Evolutionary conservation across 2,329 filamentous ascomycete species (phyloP).

Genomic region (Ophiostoma angusticollis): DNA sequence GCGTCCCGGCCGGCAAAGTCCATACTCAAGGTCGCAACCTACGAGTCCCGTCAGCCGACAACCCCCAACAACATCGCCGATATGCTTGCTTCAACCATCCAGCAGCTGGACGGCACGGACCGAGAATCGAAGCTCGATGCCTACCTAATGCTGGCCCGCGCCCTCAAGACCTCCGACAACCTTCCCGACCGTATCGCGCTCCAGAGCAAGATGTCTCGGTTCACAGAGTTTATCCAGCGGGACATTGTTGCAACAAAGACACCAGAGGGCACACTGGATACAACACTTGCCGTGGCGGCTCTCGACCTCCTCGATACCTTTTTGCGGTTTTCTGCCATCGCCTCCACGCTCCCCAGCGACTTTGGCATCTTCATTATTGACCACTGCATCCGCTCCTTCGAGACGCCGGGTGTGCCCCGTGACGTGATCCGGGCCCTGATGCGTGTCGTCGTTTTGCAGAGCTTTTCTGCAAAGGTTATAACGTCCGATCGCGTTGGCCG

Average conservation of each 20-base stretch:
- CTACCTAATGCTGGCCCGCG: slow-evolving; percentile 66
- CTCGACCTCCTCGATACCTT: slow-evolving; percentile 67
- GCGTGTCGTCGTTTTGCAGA: slow-evolving; percentile 68
- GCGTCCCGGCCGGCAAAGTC: slow-evolving; percentile 39
- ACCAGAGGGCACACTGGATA: slow-evolving; percentile 44
- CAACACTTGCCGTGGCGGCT: slow-evolving; percentile 62
- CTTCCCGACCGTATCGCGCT: slow-evolving; percentile 63
- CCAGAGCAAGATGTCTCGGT: slow-evolving; percentile 59
- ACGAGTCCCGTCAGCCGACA: slow-evolving; percentile 24
- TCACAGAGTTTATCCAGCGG: slow-evolving; percentile 72
- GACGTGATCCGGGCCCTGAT: slow-evolving; percentile 67
- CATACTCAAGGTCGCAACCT: slow-evolving; percentile 62
- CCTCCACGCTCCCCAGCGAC: slow-evolving; percentile 58
- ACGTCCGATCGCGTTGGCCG: slow-evolving; percentile 56
- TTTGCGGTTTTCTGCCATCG: slow-evolving; percentile 59
- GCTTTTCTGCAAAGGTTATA: slow-evolving; percentile 63
- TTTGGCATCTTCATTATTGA: slow-evolving; percentile 73
- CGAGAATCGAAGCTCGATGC: slow-evolving; percentile 67
- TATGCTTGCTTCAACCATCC: slow-evolving; percentile 75
- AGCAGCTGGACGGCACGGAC: slow-evolving; percentile 65
- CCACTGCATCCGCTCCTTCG: slow-evolving; percentile 60
- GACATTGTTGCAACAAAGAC: slow-evolving; percentile 54
- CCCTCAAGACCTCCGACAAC: slow-evolving; percentile 70
- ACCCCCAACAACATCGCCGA: slow-evolving; percentile 48
- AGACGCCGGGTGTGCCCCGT: slow-evolving; percentile 58